Evolutionary conservation across 108 stramenopile genomes (phyloP), one percentile per base, ranked within the genome.

Genomic region (Skeletonema marinoi): DNA sequence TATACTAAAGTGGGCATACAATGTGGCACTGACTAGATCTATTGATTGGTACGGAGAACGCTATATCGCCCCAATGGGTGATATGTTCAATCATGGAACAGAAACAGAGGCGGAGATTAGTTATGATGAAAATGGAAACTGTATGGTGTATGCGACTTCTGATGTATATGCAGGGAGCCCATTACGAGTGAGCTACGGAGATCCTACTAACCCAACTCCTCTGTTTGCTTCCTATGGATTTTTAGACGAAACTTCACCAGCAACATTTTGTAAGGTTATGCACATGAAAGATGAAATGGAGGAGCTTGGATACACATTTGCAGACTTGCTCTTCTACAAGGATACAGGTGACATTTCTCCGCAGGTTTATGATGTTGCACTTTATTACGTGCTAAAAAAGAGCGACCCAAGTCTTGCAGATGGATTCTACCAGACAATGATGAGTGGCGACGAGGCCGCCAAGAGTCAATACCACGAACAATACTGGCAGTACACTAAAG

Each of bases 211-310:
- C 25, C 88, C 88, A 6, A 83, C 86, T 12, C 85, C 75, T 17
- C 42, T 89, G 33, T 85, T 89, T 74, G 88, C 88, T 8, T 72
- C 64, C 1, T 89, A 88, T 60, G 88, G 88, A 11, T 88, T 88
- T 48, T 59, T 89, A 39, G 88, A 89, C 63, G 86, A 89, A 65
- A 73, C 81, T 32, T 71, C 75, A 11, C 87, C 89, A 3, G 89
- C 84, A 17, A 90, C 88, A 30, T 90, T 90, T 68, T 90, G 89
- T 73, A 90, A 90, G 59, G 61, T 88, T 60, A 88, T 90, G 83
- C 39, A 78, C 60, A 84, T 81, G 48, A 75, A 74, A 31, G 21
- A 71, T 10, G 89, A 90, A 75, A 74, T 90, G 69, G 74, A 80
- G 35, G 72, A 75, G 9, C 42, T 90, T 67, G 89, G 89, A 4